Evolutionary conservation across 352 stramenopile genomes (phyloP), one percentile per base, ranked within the genome.

Genomic region (Globisporangium perplexum): DNA sequence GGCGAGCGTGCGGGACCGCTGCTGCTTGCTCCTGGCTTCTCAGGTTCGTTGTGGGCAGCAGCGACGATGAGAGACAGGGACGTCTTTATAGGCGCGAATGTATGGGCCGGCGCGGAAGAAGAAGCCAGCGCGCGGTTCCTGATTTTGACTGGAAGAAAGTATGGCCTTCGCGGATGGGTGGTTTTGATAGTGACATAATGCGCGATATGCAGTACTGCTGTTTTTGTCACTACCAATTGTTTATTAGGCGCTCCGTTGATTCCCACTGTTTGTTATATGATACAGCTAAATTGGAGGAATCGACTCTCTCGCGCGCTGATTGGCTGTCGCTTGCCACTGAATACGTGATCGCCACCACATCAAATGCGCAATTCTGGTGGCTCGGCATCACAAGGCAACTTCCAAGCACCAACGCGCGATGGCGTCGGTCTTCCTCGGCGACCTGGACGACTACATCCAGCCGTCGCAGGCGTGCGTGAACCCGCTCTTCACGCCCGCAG

Each of bases 381-480:
- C 26, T 30, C n/a, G n/a, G n/a, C n/a, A n/a, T n/a, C n/a, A n/a
- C n/a, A n/a, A n/a, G n/a, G n/a, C n/a, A n/a, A n/a, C n/a, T n/a
- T n/a, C n/a, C n/a, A n/a, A n/a, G n/a, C n/a, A n/a, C n/a, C n/a
- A n/a, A n/a, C n/a, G n/a, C 39, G n/a, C 15, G 11, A 36, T 51
- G 84, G 84, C 84, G n/a, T 95, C 88, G 20, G 93, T 98, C 28
- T 95, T 98, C 50, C 72, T 98, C 3, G 87, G 84, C 2, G 92
- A 98, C 62, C 72, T 98, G 1, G 75, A 98, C 62, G 93, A 98
- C 77, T 98, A 97, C 68, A 97, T 98, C 60, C 70, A 88, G 65
- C 93, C 93, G 50, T 93, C 89, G 20, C 91, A 98, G 69, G 88
- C 92, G 17, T 98, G 93, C 55, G 83, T 98, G 31, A 98, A 98